Base-by-base conservation (phyloP, 306 rosid species). In the Prunus dulcis region DNA sequence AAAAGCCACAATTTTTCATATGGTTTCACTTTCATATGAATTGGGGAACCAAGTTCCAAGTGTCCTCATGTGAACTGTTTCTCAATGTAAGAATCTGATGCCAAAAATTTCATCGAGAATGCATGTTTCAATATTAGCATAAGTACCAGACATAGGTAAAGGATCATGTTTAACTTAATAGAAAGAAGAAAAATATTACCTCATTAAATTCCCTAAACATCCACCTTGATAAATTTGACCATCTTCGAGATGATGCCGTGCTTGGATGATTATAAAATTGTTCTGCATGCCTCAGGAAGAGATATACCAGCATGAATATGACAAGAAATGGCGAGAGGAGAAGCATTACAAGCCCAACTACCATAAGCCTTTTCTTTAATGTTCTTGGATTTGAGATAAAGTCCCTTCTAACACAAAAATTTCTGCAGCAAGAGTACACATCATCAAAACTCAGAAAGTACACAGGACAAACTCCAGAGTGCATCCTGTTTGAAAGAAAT, bases 201-300 rank as follows among this genome's bases (percentile, higher is more conserved):
- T 95, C 97, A 9, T 95, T 95, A 81, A 81, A 95, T 81, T 95
- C 97, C 88, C 99, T 87, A 70, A 95, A 89, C 61, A 90, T 87
- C 97, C 99, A 92, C 84, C 79, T 91, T 51, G 99, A 92, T 85
- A 95, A 84, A 81, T 89, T 92, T 76, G 97, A 95, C 97, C 99
- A 95, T 84, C 97, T 95, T 79, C 88, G 87, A 79, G 93, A 95
- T 47, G 93, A 91, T 60, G 96, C 97, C 0, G 89, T 88, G 84
- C 93, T 91, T 66, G 99, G 99, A 74, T 95, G 97, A 64, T 95
- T 89, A 83, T 92, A 95, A 72, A 95, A 88, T 64, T 91, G 99
- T 51, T 95, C 99, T 20, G 99, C 99, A 63, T 95, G 97, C 88
- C 97, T 87, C 79, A 95, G 82, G 86, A 95, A 95, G 85, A 92